phyloP scores from a whole-genome alignment of 176 grass and related monocot genomes.

The Carex myosuroides region DNA sequence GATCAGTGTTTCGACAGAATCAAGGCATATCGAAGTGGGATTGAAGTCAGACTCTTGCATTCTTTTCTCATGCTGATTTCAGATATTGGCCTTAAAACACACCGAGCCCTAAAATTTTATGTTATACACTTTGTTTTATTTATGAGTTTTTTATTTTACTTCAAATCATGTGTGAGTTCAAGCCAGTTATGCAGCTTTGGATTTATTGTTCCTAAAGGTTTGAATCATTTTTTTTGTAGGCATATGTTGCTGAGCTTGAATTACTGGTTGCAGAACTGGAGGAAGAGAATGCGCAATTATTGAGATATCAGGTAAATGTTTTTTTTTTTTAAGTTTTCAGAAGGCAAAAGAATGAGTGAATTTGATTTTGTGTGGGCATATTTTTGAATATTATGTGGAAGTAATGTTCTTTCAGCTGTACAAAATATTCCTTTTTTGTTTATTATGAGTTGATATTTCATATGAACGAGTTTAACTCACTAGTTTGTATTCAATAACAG shows the following conservation, averaged over 20 bases:
- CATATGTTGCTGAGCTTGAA: constrained; percentile 91
- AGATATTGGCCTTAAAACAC: background rate
- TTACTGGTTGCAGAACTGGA: constrained; percentile 64
- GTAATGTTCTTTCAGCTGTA: background rate
- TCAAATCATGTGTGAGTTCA: background rate
- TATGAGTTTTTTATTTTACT: background rate
- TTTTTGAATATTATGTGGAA: background rate
- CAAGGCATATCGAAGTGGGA: background rate
- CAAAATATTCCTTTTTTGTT: background rate
- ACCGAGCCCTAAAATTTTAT: background rate
- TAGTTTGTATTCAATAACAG: constrained; percentile 31
- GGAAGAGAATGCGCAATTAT: constrained; percentile 58
- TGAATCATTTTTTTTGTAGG: constrained; percentile 30
- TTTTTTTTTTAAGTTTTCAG: constrained; percentile 4
- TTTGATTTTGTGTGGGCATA: background rate
- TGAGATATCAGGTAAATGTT: constrained; percentile 55
- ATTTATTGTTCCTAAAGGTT: background rate
- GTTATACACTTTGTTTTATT: background rate
- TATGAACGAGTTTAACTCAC: background rate
- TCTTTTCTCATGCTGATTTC: background rate
- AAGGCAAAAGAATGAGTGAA: background rate
- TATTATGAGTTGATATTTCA: background rate
- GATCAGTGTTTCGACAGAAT: background rate
- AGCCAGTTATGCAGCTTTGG: background rate
- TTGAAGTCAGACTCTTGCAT: background rate